Percentiles rank a stretch among this genome's conserved stretches.
Evolutionary conservation across 2,329 filamentous ascomycete genomes (phyloP).

Genomic region (Thielaviopsis populi): DNA sequence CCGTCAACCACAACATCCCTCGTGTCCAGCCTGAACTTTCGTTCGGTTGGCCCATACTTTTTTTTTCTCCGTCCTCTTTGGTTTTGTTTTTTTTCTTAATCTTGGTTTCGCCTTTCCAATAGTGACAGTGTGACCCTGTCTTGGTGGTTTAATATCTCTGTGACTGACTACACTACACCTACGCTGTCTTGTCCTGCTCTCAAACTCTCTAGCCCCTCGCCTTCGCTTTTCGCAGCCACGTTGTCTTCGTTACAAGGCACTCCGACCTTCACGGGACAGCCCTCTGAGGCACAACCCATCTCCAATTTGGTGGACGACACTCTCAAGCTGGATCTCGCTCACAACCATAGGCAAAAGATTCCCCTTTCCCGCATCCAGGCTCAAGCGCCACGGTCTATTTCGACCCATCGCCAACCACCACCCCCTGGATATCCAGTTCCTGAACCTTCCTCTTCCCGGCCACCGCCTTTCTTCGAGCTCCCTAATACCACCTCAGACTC

Average conservation of each 20-base stretch:
- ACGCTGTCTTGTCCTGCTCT: background rate
- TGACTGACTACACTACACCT: background rate
- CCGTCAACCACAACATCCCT: background rate
- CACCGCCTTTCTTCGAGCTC: conserved; percentile 39
- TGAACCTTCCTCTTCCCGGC: conserved; percentile 38
- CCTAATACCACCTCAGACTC: conserved; percentile 34
- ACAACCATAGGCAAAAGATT: conserved; percentile 7
- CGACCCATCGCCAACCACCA: conserved; percentile 24
- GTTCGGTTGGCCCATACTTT: background rate
- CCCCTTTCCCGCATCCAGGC: conserved; percentile 6
- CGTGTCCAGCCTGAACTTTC: background rate
- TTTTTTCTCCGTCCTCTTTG: background rate
- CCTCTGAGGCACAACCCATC: conserved; percentile 14
- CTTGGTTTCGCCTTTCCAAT: background rate
- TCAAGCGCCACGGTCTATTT: conserved; percentile 9
- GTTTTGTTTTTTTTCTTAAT: background rate
- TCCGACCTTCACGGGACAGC: conserved; percentile 11
- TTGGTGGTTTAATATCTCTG: no score
- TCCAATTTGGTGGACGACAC: background rate
- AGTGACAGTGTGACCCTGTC: no score
- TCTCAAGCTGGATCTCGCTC: conserved; percentile 4
- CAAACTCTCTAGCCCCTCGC: conserved; percentile 11
- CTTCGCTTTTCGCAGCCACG: conserved; percentile 26
- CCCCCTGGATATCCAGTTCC: conserved; percentile 45
- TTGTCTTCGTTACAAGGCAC: conserved; percentile 25